Percentiles rank a stretch among this genome's conserved stretches.
These are phyloP conservation scores for Arctium minus DNA, from an alignment of 129 eudicot species.

Conservation along the genomic window DNA sequence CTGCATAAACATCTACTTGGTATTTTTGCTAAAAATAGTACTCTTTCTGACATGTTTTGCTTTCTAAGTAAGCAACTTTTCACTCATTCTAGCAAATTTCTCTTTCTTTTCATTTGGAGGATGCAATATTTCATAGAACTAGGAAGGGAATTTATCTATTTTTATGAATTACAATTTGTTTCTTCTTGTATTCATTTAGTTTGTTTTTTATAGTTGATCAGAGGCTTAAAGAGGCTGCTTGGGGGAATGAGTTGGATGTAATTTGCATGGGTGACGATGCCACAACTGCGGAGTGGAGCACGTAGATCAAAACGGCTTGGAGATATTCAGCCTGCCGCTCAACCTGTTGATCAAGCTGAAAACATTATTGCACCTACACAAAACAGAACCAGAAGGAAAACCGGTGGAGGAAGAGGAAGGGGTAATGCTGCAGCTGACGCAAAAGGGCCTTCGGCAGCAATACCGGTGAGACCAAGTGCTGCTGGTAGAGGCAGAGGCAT, in stretches of 20 bases:
- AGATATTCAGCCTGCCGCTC: slow-evolving; percentile 84
- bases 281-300: slow-evolving; percentile 99
- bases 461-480: slow-evolving; percentile 63
- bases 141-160: neutral
- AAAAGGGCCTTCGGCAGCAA: slow-evolving; percentile 54
- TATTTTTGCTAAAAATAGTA: slow-evolving; percentile 19
- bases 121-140: neutral
- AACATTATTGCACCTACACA: slow-evolving; percentile 52
- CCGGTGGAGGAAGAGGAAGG: slow-evolving; percentile 92
- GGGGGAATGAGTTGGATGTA: slow-evolving; percentile 51
- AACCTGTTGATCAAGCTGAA: slow-evolving; percentile 61
- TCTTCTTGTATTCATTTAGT: neutral
- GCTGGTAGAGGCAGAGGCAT: slow-evolving; percentile 94
- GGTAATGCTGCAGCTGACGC: slow-evolving; percentile 73
- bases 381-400: slow-evolving; percentile 67
- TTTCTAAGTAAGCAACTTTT: slow-evolving; percentile 36
- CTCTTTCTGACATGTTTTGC: slow-evolving; percentile 10
- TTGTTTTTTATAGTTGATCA: slow-evolving; percentile 12
- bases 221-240: slow-evolving; percentile 30
- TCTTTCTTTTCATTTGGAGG: neutral
- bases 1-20: slow-evolving; percentile 3
- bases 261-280: slow-evolving; percentile 99
- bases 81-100: slow-evolving; percentile 1
- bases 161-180: neutral
- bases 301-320: slow-evolving; percentile 98